Evolutionary conservation across 768 basidiomycete species (phyloP).

Genomic region (Crassisporium funariophilum): DNA sequence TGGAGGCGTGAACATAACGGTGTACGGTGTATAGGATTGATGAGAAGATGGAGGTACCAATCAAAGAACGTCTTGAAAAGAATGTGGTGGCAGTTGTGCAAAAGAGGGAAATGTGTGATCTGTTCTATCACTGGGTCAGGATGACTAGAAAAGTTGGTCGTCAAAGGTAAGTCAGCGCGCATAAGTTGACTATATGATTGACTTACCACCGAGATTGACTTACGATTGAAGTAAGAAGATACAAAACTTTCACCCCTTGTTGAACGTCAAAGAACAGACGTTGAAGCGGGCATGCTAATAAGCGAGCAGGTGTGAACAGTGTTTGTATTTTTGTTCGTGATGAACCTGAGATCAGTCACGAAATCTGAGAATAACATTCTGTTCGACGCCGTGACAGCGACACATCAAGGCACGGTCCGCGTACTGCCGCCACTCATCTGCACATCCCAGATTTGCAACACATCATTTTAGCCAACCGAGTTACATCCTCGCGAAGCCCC

Average conservation of each 20-base stretch:
- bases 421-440: too few species aligned
- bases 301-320: constrained; percentile 6
- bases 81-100: constrained; percentile 22
- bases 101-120: constrained; percentile 17
- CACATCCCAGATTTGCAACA: too few species aligned
- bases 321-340: constrained; percentile 3
- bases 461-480: too few species aligned
- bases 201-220: too few species aligned
- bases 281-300: constrained; percentile 14
- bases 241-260: constrained; percentile 8
- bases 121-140: constrained; percentile 9
- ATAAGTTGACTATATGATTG: too few species aligned
- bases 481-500: too few species aligned
- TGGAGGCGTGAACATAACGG: constrained; percentile 37
- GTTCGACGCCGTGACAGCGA: too few species aligned
- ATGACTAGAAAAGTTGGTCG: constrained; percentile 8
- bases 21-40: constrained; percentile 14
- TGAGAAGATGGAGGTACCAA: constrained; percentile 18
- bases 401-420: too few species aligned
- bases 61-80: constrained; percentile 24
- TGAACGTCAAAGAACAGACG: constrained; percentile 12
- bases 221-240: not conserved
- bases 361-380: too few species aligned
- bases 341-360: constrained; percentile 4
- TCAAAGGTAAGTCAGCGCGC: not conserved